phyloP scores from a whole-genome alignment of 2,329 filamentous ascomycete genomes.

The Chaetomium globosum region DNA sequence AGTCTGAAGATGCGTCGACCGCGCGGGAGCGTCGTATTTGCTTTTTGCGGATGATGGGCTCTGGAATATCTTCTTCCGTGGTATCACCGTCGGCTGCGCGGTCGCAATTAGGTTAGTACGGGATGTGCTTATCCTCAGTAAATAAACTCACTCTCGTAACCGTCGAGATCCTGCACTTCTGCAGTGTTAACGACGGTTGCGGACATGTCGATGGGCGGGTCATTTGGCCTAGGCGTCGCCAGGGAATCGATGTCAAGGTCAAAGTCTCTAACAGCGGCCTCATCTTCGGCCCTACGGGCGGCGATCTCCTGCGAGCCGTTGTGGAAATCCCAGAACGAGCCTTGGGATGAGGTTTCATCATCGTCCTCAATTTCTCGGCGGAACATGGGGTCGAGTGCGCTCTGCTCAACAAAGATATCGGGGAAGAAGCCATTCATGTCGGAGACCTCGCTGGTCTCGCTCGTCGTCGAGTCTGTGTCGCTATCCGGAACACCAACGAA shows the following conservation, averaged over 20 bases:
- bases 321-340: slow-evolving; percentile 66
- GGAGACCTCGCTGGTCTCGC: slow-evolving; percentile 60
- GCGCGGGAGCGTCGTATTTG: slow-evolving; percentile 43
- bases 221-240: slow-evolving; percentile 47
- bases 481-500: slow-evolving; percentile 70
- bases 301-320: slow-evolving; percentile 48
- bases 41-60: slow-evolving; percentile 54
- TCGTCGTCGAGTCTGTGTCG: slow-evolving; percentile 66
- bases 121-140: slow-evolving; percentile 25
- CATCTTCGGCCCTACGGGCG: slow-evolving; percentile 47
- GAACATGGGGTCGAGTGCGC: slow-evolving; percentile 70
- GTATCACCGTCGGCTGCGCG: slow-evolving; percentile 61
- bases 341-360: slow-evolving; percentile 59
- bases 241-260: slow-evolving; percentile 51
- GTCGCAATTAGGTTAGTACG: slow-evolving; percentile 52
- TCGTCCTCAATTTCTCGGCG: slow-evolving; percentile 74
- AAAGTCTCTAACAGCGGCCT: slow-evolving; percentile 45
- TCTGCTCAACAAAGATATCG: slow-evolving; percentile 77
- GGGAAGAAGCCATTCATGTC: slow-evolving; percentile 69
- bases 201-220: slow-evolving; percentile 42
- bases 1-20: slow-evolving; percentile 51
- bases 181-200: slow-evolving; percentile 40
- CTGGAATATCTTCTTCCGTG: slow-evolving; percentile 61
- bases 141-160: slow-evolving; percentile 61
- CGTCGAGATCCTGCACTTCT: slow-evolving; percentile 53